phyloP scores from a whole-genome alignment of 345 rosid genomes.

The Balakata baccata region DNA sequence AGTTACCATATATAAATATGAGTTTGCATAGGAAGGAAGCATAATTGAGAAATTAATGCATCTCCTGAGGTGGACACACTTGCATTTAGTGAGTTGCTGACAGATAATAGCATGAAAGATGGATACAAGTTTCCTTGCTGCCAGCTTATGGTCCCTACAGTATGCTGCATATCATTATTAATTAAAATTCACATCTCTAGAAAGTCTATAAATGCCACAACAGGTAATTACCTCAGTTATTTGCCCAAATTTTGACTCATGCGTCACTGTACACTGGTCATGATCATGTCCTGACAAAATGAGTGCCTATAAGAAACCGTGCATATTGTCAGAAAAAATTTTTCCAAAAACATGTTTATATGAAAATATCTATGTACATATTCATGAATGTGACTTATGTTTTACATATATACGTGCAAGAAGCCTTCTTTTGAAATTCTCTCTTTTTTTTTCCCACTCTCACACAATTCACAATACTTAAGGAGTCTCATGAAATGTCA shows the following conservation, averaged over 20 bases:
- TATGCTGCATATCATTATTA: conserved; percentile 56
- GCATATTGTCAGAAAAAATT: not conserved
- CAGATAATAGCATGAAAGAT: conserved; percentile 87
- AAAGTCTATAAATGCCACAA: conserved; percentile 15
- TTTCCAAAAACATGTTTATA: not conserved
- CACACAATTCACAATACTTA: not conserved
- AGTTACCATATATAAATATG: conserved; percentile 78
- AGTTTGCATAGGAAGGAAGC: conserved; percentile 83
- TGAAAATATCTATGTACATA: not conserved
- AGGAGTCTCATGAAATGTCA: not conserved
- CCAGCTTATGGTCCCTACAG: conserved; percentile 90
- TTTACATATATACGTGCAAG: not conserved
- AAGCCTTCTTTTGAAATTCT: not conserved
- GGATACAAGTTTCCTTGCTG: conserved; percentile 94
- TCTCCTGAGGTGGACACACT: conserved; percentile 37
- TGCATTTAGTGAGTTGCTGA: conserved; percentile 31
- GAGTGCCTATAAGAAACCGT: conserved; percentile 44
- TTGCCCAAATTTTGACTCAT: conserved; percentile 43
- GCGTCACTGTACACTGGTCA: conserved; percentile 72
- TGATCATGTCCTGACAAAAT: conserved; percentile 92
- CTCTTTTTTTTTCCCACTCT: not conserved
- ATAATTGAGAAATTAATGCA: conserved; percentile 51
- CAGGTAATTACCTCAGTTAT: conserved; percentile 55
- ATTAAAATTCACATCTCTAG: conserved; percentile 12
- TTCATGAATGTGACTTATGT: not conserved